Base-by-base conservation (phyloP, 148 eudicot species). In the Spergularia bocconei region DNA sequence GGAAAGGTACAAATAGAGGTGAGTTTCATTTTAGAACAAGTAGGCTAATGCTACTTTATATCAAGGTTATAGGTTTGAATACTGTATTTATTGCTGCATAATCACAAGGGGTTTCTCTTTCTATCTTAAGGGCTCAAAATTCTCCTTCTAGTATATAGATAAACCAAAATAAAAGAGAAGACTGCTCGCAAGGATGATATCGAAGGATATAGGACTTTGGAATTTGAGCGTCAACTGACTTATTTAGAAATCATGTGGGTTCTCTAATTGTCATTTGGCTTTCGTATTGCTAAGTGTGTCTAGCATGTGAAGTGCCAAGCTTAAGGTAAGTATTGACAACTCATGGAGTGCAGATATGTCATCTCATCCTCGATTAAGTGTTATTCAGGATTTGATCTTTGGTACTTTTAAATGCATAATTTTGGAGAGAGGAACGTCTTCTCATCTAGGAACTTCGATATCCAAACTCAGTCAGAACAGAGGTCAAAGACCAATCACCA, bases 1-100 rank as follows among this genome's bases (percentile, higher is more conserved):
- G 98, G 98, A 81, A 85, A 90, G 91, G 82, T 95, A 79, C 84
- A 86, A 75, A 77, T 95, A 55, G 98, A 95, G 98, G 98, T 92
- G 86, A 72, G 81, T 82, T 81, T 74, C 54, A 74, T 53, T 25
- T 55, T 56, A 23, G 82, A 78, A 67, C 44, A 59, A 39, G 25
- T 36, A 60, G 21, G 78, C 47, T 23, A 20, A 21, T 50, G 59
- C 53, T 13, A 15, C 57, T 29, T 53, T 69, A 23, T 48, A 59
- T 38, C 23, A 2, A 36, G 61, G 17, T 56, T 52, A 54, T 16
- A 21, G 44, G 20, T 51, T 13, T 53, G 44, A 69, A 25, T 23
- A 13, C 15, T 19, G 53, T 65, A 69, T 52, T 44, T 7, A 65
- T 1, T 41, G 13, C 38, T 74, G 25, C 39, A 44, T 75, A 66